Percentiles rank a stretch among this genome's conserved stretches.
phyloP scores from a whole-genome alignment of 176 grass and related monocot species.

The Zea luxurians region DNA sequence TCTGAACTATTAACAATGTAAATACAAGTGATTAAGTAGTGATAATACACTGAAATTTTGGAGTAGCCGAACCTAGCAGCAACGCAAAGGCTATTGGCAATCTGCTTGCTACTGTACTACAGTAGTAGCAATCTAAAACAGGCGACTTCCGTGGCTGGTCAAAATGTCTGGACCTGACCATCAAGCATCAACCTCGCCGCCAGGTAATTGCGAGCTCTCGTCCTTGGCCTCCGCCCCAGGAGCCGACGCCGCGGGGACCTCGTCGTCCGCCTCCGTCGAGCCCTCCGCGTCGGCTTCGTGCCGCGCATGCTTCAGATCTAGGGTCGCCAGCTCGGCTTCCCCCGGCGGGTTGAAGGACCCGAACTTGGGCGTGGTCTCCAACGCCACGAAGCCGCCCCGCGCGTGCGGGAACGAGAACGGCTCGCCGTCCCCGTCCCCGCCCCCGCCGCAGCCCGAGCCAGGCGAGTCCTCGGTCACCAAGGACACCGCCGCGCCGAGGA shows the following conservation, averaged over 20 bases:
- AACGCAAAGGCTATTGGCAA: not conserved
- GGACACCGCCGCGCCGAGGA: constrained; percentile 9
- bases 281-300: not conserved
- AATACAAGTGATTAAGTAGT: not conserved
- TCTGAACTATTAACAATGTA: not conserved
- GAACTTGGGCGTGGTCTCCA: constrained; percentile 88
- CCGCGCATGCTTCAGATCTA: not conserved
- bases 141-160: not conserved
- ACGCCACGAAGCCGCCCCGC: constrained; percentile 55
- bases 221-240: not conserved
- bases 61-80: not conserved
- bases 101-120: not conserved
- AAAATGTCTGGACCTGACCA: constrained; percentile 11
- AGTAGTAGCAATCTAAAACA: not conserved
- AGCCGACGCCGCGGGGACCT: not conserved
- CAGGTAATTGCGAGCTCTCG: constrained; percentile 2
- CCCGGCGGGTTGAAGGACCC: constrained; percentile 65
- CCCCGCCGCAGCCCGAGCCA: not conserved
- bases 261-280: not conserved
- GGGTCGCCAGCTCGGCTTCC: not conserved
- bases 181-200: not conserved
- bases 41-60: not conserved
- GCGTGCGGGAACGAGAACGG: constrained; percentile 74
- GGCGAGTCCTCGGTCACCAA: not conserved
- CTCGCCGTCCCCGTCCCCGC: constrained; percentile 24